Evolutionary conservation across 139 green algal genomes (phyloP).

Genomic region (Medakamo hakoo): DNA sequence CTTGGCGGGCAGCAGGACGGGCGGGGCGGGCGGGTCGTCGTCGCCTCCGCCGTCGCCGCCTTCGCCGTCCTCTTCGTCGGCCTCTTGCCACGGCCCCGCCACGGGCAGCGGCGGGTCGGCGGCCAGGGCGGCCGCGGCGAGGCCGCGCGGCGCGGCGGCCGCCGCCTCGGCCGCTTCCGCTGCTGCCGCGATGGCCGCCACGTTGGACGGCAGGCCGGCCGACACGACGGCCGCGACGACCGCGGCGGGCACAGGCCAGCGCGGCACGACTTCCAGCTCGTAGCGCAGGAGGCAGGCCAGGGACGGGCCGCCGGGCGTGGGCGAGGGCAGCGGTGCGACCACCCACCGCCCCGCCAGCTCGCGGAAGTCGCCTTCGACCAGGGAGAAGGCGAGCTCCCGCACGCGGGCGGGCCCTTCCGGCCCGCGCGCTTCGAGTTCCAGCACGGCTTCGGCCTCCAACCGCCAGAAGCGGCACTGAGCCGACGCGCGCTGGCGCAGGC

Average conservation of each 20-base stretch:
- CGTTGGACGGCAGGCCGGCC: constrained; percentile 32
- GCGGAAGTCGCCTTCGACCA: constrained; percentile 31
- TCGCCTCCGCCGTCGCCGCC: neutral
- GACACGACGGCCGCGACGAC: constrained; percentile 28
- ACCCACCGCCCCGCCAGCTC: constrained; percentile 28
- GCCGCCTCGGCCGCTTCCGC: neutral
- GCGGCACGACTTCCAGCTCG: constrained; percentile 23
- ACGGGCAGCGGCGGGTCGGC: neutral
- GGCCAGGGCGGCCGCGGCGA: too few relatives aligned
- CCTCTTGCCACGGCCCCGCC: neutral
- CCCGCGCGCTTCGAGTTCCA: constrained; percentile 19
- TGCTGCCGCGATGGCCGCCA: constrained; percentile 16
- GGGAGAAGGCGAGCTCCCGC: constrained; percentile 21
- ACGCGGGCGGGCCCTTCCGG: neutral
- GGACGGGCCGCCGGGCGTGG: constrained; percentile 9
- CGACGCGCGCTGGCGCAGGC: constrained; percentile 22
- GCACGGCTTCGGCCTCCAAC: constrained; percentile 26
- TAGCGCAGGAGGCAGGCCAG: constrained; percentile 26
- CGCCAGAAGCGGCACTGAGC: constrained; percentile 29
- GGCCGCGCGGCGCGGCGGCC: too few relatives aligned
- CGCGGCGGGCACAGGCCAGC: constrained; percentile 15
- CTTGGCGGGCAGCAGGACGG: constrained; percentile 10
- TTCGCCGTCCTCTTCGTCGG: neutral
- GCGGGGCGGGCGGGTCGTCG: neutral
- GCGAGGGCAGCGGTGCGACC: constrained; percentile 17